Evolutionary conservation across 139 green algal species (phyloP).

Genomic region (Coccomyxa sp.): DNA sequence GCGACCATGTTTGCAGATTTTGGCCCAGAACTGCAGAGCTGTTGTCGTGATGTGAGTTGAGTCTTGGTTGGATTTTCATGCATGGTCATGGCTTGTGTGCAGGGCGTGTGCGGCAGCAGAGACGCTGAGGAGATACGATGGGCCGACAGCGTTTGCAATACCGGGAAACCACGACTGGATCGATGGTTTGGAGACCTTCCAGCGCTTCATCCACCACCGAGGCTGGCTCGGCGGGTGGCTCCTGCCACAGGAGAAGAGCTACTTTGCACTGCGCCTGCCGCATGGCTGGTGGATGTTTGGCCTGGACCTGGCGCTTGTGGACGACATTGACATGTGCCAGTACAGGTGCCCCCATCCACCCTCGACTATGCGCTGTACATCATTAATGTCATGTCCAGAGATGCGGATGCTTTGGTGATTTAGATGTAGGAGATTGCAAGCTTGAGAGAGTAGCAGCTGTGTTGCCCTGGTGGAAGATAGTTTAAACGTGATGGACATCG

Average conservation of each 20-base stretch:
- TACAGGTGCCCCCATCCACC: conserved; percentile 32
- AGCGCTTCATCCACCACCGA: conserved; percentile 68
- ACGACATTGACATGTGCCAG: conserved; percentile 80
- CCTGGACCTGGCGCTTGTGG: conserved; percentile 76
- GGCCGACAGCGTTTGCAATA: conserved; percentile 75
- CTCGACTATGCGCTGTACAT: not conserved
- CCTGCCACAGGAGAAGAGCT: conserved; percentile 82
- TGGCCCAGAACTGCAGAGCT: too few relatives aligned
- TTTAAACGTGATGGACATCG: too few relatives aligned
- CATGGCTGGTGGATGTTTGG: conserved; percentile 88
- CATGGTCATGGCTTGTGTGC: not conserved
- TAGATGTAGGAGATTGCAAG: not conserved
- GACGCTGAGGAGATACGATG: conserved; percentile 53
- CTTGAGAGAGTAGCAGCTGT: not conserved
- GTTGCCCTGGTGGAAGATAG: too few relatives aligned
- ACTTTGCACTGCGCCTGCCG: conserved; percentile 82
- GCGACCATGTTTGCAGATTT: too few relatives aligned
- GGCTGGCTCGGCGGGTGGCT: conserved; percentile 89
- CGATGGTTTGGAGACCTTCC: conserved; percentile 81
- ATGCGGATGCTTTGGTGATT: not conserved
- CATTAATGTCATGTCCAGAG: not conserved
- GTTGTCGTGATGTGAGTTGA: too few relatives aligned
- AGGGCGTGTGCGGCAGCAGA: conserved; percentile 12
- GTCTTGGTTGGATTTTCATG: too few relatives aligned
- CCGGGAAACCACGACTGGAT: conserved; percentile 83